Percentiles rank a stretch among this genome's conserved stretches.
These are phyloP conservation scores for Aspergillus kassunensis DNA, from an alignment of 495 filamentous ascomycete species.

Conservation along the genomic window DNA sequence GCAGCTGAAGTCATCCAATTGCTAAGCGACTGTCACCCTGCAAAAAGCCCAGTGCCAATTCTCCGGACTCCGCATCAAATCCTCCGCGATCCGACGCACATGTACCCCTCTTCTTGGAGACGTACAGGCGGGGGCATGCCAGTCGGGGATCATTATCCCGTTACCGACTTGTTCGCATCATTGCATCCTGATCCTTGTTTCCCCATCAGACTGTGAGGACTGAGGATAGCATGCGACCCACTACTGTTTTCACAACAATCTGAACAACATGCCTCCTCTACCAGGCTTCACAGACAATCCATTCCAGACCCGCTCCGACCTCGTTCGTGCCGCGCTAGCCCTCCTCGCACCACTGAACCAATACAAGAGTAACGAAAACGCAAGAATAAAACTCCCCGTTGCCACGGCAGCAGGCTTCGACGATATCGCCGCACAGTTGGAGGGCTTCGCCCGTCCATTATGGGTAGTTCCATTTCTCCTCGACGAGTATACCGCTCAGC, in stretches of 20 bases:
- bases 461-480: constrained; percentile 19
- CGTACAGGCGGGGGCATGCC: background rate
- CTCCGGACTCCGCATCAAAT: background rate
- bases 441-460: constrained; percentile 21
- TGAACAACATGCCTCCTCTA: constrained; percentile 7
- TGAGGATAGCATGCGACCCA: too few species aligned
- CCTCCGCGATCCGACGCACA: background rate
- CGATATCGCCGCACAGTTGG: constrained; percentile 19
- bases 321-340: constrained; percentile 12
- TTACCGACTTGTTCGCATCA: background rate
- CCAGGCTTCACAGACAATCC: constrained; percentile 9
- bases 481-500: background rate
- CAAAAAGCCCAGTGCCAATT: too few species aligned
- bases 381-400: constrained; percentile 17
- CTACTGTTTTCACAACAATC: too few species aligned
- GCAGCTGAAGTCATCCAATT: too few species aligned
- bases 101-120: background rate
- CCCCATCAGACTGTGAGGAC: too few species aligned
- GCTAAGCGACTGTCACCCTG: too few species aligned
- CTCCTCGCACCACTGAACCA: constrained; percentile 12
- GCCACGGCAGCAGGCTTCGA: constrained; percentile 20
- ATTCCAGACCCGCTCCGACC: constrained; percentile 8
- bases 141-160: background rate
- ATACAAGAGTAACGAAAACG: constrained; percentile 14
- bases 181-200: too few species aligned